Conservation (phyloP, 257 asterid species). For the Lavandula angustifolia region DNA sequence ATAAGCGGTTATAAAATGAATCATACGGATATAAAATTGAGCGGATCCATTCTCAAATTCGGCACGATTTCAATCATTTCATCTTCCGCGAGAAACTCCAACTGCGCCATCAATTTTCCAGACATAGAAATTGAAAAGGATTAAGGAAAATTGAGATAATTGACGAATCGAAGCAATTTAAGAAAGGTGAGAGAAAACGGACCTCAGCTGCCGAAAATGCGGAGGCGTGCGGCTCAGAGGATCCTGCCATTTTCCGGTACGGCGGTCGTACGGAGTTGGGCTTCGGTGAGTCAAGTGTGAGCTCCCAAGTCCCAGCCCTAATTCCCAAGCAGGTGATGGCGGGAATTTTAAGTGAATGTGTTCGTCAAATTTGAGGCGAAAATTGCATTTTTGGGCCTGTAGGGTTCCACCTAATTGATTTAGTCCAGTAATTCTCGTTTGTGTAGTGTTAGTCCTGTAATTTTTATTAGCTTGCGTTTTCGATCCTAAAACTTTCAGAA, state of each 20-base stretch:
- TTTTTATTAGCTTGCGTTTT: too few relatives aligned
- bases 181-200: background rate
- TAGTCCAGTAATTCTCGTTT: too few relatives aligned
- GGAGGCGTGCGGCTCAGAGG: slow-evolving; percentile 54
- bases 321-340: slow-evolving; percentile 24
- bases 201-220: slow-evolving; percentile 92
- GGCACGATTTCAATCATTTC: slow-evolving; percentile 79
- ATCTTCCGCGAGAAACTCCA: slow-evolving; percentile 98
- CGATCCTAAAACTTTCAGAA: too few relatives aligned
- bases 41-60: slow-evolving; percentile 80
- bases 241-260: slow-evolving; percentile 50
- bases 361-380: too few relatives aligned
- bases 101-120: slow-evolving; percentile 41
- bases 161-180: background rate
- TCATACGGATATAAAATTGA: slow-evolving; percentile 72
- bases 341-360: slow-evolving; percentile 24
- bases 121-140: background rate
- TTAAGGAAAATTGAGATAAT: slow-evolving; percentile 14
- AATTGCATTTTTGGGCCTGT: too few relatives aligned
- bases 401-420: too few relatives aligned
- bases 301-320: slow-evolving; percentile 38
- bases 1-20: background rate
- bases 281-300: slow-evolving; percentile 23
- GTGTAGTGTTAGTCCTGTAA: too few relatives aligned
- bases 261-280: background rate